These are phyloP conservation scores for Gossypium arboreum DNA, from an alignment of 345 rosid genomes.

Conservation along the genomic window DNA sequence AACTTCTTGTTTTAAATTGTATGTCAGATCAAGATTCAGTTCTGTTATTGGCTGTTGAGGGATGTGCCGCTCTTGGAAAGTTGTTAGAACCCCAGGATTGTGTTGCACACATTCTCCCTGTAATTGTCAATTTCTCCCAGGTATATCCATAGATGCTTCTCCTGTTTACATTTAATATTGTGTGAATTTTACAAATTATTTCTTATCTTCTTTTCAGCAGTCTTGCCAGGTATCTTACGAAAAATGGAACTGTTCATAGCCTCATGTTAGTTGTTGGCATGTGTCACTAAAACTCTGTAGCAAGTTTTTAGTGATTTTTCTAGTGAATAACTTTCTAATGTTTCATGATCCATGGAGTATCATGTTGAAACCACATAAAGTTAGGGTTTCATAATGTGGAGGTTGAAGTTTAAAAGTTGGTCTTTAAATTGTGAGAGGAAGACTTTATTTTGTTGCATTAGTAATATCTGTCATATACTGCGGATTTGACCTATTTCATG, in stretches of 20 bases:
- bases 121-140: conserved; percentile 78
- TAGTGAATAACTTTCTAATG: background rate
- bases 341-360: background rate
- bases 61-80: conserved; percentile 74
- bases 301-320: background rate
- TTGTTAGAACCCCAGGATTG: conserved; percentile 75
- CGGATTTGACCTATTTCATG: conserved; percentile 3
- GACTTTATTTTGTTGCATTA: background rate
- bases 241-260: background rate
- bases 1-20: background rate
- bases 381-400: background rate
- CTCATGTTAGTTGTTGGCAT: background rate
- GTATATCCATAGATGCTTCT: conserved; percentile 25
- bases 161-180: background rate
- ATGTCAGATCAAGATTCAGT: conserved; percentile 75
- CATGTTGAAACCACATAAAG: background rate
- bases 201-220: background rate
- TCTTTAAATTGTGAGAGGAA: background rate
- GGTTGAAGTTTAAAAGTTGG: background rate
- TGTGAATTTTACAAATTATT: background rate
- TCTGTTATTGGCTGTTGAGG: conserved; percentile 75
- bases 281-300: background rate
- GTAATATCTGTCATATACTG: background rate
- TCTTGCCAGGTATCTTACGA: background rate
- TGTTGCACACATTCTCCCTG: conserved; percentile 64